Base-by-base conservation (phyloP, 768 basidiomycete species). In the Rhizopogon rudus region DNA sequence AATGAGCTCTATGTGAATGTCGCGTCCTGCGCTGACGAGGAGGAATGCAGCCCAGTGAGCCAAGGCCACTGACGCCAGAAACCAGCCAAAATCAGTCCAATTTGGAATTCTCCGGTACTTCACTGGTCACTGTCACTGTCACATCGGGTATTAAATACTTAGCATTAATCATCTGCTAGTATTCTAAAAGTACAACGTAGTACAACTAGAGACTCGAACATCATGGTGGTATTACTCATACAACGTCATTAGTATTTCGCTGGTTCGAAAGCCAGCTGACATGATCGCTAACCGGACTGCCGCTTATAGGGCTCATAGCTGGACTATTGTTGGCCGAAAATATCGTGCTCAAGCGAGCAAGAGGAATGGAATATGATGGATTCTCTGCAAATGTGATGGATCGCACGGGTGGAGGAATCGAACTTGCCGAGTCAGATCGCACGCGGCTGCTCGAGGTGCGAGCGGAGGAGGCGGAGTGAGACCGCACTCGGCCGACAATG, bases 1-100 rank as follows among this genome's bases (percentile, higher is more conserved):
- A 59, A 57, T 35, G 59, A 54, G 52, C 56, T 50, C 52, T 54
- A 55, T 44, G 55, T 58, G 63, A 44, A 56, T 58, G 67, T 70
- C 69, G 69, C 71, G 69, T 72, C 69, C 69, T 62, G 69, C 69
- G 69, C 69, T 66, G 67, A 69, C 64, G 52, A 63, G 63, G 56
- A 57, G 60, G 56, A 66, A 70, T 55, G 56, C 39, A 57, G 48
- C 42, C 6, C 55, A 59, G 43, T 57, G 25, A 25, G 25, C 46
- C 48, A 56, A n/a, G 37, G 48, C 48, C 42, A 40, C 35, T 20
- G 25, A 43, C 43, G 44, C 57, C 53, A 51, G 57, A 57, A 59
- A 10, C 65, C 65, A 48, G 44, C 57, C 53, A 51, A 58, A 57
- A 59, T 8, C 65, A 67, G 63, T 61, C 67, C 46, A 35, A 64